These are phyloP conservation scores for Syncephalastrum sp. DNA, from an alignment of 371 early-diverging fungal species.

Conservation along the genomic window DNA sequence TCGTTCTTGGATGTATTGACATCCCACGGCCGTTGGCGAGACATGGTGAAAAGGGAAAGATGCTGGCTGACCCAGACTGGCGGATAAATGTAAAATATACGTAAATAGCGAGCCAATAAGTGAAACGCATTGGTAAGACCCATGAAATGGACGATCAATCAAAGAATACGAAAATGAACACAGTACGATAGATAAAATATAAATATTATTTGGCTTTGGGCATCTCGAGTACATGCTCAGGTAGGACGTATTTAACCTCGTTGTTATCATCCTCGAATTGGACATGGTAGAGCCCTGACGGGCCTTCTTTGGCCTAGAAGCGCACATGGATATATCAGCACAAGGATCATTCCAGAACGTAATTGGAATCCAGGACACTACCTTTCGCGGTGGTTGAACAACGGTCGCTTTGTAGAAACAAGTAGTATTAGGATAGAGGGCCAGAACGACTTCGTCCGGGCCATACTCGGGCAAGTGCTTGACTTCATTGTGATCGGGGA, in stretches of 20 bases:
- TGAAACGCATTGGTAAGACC: background rate
- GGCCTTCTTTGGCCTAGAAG: conserved; percentile 39
- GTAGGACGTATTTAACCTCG: conserved; percentile 46
- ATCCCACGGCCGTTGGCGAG: too few species aligned
- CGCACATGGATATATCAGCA: background rate
- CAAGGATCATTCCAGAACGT: too few species aligned
- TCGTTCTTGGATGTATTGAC: too few species aligned
- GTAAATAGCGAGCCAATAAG: too few species aligned
- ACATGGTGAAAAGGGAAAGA: too few species aligned
- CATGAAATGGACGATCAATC: conserved; percentile 1
- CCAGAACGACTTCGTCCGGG: conserved; percentile 69
- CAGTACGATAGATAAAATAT: too few species aligned
- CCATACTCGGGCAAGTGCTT: conserved; percentile 53
- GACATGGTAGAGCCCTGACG: conserved; percentile 47
- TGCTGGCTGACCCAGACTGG: too few species aligned
- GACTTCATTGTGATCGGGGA: conserved; percentile 51
- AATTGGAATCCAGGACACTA: conserved; percentile 15
- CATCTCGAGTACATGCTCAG: conserved; percentile 57
- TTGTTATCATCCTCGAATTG: conserved; percentile 72
- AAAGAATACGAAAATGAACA: conserved; percentile 5
- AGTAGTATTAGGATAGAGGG: conserved; percentile 83
- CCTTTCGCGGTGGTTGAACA: conserved; percentile 67
- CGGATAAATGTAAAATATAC: too few species aligned
- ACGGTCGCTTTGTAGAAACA: conserved; percentile 85
- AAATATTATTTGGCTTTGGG: conserved; percentile 50